A percentile compares a stretch with the other conserved stretches of the same genome.
Conservation (phyloP, 169 alveolate species). For the Pseudocohnilembus persalinus region DNA sequence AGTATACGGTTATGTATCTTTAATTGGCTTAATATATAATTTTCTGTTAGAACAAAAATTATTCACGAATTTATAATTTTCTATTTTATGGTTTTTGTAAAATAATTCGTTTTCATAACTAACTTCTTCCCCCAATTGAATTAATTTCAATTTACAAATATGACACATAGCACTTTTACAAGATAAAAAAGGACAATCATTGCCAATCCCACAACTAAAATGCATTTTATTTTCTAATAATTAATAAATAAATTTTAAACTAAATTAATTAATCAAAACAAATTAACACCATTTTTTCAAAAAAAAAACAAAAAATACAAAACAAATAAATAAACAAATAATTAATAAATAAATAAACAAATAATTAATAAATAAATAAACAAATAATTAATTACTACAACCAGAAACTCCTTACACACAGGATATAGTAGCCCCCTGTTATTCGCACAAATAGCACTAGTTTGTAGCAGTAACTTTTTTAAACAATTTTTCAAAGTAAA, state of each 20-base stretch:
- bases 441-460: conserved; percentile 36
- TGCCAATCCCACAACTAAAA: conserved; percentile 16
- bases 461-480: conserved; percentile 15
- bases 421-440: conserved; percentile 31
- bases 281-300: conserved; percentile 30
- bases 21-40: background rate
- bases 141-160: conserved; percentile 22
- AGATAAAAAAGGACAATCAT: conserved; percentile 8
- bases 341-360: too few relatives aligned
- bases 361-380: too few relatives aligned
- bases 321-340: too few relatives aligned
- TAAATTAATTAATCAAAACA: too few relatives aligned
- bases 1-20: background rate
- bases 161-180: conserved; percentile 13
- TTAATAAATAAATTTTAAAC: too few relatives aligned
- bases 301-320: too few relatives aligned
- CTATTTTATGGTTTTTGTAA: too few relatives aligned
- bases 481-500: conserved; percentile 20
- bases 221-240: conserved; percentile 31
- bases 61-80: conserved; percentile 7
- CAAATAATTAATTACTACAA: too few relatives aligned
- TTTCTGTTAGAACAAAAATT: conserved; percentile 20
- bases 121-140: background rate
- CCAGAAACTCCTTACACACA: too few relatives aligned
- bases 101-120: too few relatives aligned